These are phyloP conservation scores for Leptosphaerulina australis DNA, from an alignment of 2,329 filamentous ascomycete genomes.

Conservation along the genomic window DNA sequence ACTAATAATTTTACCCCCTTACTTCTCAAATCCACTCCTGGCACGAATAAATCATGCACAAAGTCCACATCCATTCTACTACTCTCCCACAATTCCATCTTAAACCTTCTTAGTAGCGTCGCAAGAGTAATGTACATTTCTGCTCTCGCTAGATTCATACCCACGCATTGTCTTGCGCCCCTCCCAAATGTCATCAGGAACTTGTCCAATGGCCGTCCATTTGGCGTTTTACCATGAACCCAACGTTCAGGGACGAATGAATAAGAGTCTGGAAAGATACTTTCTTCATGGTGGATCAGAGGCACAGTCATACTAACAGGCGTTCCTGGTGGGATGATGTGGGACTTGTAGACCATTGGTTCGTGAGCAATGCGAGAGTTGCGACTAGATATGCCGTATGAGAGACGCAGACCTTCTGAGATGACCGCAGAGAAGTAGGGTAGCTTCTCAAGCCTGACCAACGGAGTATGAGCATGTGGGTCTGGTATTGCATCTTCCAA, in stretches of 20 bases:
- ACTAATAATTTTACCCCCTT: slow-evolving; percentile 16
- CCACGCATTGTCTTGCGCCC: slow-evolving; percentile 21
- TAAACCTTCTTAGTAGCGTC: slow-evolving; percentile 14
- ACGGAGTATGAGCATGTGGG: not conserved
- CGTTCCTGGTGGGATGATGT: slow-evolving; percentile 29
- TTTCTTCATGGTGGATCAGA: slow-evolving; percentile 32
- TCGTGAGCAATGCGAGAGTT: slow-evolving; percentile 27
- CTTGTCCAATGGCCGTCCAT: slow-evolving; percentile 12
- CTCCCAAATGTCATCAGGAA: slow-evolving; percentile 22
- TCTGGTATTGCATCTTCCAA: slow-evolving; percentile 22
- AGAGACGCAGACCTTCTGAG: slow-evolving; percentile 31
- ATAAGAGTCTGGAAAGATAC: slow-evolving; percentile 27
- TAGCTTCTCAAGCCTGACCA: slow-evolving; percentile 24
- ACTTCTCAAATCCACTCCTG: slow-evolving; percentile 6
- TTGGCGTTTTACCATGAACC: slow-evolving; percentile 18
- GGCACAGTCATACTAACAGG: slow-evolving; percentile 38
- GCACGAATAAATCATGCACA: slow-evolving; percentile 18
- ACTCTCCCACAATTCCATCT: slow-evolving; percentile 20
- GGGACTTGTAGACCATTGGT: slow-evolving; percentile 18
- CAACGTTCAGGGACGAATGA: slow-evolving; percentile 39
- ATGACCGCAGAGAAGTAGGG: slow-evolving; percentile 36
- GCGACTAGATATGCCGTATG: slow-evolving; percentile 30
- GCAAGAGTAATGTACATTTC: slow-evolving; percentile 21
- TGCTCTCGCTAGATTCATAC: slow-evolving; percentile 16
- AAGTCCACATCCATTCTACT: slow-evolving; percentile 16